phyloP scores from a whole-genome alignment of 352 stramenopile species.

The Pythium plurisporium region DNA sequence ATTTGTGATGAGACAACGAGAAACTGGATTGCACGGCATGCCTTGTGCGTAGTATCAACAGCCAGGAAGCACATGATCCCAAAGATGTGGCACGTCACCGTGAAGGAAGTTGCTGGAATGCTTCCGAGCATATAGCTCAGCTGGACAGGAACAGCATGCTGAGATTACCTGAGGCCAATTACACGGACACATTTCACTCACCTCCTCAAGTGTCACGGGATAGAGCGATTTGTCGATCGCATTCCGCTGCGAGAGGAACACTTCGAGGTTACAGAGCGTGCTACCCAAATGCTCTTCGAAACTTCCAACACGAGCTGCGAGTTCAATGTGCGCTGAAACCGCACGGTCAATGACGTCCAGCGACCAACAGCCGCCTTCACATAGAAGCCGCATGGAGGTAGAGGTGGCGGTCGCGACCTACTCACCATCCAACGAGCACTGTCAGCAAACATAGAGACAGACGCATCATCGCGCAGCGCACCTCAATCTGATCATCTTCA shows the following conservation, averaged over 20 bases:
- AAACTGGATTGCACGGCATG: constrained; percentile 6
- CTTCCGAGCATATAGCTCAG: constrained; percentile 15
- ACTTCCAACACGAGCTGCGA: constrained; percentile 20
- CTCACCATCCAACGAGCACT: not conserved
- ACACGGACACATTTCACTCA: not conserved
- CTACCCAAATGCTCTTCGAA: not conserved
- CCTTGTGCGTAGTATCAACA: not conserved
- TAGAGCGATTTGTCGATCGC: not conserved
- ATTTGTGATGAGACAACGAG: not conserved
- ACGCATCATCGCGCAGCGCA: no score
- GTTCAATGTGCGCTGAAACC: constrained; percentile 42
- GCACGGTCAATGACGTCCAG: constrained; percentile 13
- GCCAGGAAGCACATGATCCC: not conserved
- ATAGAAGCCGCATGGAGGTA: constrained; percentile 34
- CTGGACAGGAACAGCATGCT: not conserved
- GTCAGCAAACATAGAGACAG: no score
- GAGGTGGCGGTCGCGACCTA: constrained; percentile 47
- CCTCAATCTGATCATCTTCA: constrained; percentile 38
- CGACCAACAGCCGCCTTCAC: constrained; percentile 8
- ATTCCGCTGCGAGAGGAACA: not conserved
- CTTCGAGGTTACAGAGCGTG: constrained; percentile 1
- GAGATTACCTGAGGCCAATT: not conserved
- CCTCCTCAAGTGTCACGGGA: constrained; percentile 31
- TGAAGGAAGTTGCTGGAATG: not conserved
- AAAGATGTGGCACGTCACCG: not conserved